phyloP scores from a whole-genome alignment of 306 rosid genomes.

The Trifolium pratense region DNA sequence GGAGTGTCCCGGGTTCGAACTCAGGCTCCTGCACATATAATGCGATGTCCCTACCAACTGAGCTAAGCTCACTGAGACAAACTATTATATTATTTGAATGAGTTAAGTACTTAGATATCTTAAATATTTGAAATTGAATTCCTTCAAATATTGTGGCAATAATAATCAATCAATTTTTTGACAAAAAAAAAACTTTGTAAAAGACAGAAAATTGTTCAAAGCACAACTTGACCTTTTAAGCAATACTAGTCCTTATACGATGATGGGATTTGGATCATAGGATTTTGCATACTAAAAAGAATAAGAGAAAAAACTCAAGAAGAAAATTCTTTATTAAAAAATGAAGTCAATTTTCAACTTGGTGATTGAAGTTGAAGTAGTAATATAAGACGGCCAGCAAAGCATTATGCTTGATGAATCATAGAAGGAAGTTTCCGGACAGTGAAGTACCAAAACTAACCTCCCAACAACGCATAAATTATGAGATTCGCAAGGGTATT shows the following conservation, averaged over 20 bases:
- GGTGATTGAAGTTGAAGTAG: not conserved
- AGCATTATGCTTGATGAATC: constrained; percentile 11
- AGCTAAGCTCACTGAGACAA: no score
- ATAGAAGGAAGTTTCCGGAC: constrained; percentile 28
- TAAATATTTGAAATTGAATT: no score
- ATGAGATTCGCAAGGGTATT: constrained; percentile 14
- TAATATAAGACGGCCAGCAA: constrained; percentile 28
- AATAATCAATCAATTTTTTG: no score
- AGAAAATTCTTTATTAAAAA: not conserved
- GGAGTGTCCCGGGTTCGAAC: no score
- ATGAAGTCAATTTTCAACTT: constrained; percentile 5
- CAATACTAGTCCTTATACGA: no score
- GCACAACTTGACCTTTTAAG: not conserved
- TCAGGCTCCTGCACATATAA: no score
- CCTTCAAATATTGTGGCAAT: not conserved
- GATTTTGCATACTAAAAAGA: no score
- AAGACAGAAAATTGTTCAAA: not conserved
- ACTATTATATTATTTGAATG: no score
- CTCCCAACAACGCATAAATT: not conserved
- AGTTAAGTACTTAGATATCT: no score
- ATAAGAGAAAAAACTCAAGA: not conserved
- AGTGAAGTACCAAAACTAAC: constrained; percentile 30
- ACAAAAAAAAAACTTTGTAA: not conserved
- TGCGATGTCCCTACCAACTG: no score
- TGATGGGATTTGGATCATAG: no score